These are phyloP conservation scores for Lachancea fermentati DNA, from an alignment of 805 yeast genomes.

Conservation along the genomic window DNA sequence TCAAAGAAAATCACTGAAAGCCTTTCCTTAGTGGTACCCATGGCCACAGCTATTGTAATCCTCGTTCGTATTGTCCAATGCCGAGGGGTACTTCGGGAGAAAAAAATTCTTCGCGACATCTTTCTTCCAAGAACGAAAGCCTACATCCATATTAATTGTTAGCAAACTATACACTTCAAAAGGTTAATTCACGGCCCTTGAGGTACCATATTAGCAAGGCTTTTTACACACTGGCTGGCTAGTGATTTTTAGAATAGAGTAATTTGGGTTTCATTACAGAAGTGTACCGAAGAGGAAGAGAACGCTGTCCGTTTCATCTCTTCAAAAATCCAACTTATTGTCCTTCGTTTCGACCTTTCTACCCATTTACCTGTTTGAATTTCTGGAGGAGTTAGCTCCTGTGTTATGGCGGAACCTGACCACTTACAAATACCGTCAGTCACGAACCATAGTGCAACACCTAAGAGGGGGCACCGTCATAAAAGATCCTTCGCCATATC, in stretches of 20 bases:
- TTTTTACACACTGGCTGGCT: neutral
- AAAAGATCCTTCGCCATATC: conserved; percentile 84
- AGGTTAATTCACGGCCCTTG: neutral
- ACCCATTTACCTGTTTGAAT: neutral
- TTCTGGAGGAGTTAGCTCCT: neutral
- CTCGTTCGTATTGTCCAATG: neutral
- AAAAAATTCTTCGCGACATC: neutral
- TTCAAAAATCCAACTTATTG: neutral
- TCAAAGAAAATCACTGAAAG: conserved; percentile 1
- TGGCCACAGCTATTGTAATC: neutral
- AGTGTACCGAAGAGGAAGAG: neutral
- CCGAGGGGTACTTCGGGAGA: neutral
- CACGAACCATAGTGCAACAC: conserved; percentile 20
- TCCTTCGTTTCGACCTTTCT: neutral
- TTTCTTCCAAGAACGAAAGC: neutral
- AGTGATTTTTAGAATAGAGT: neutral
- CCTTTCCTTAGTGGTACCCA: neutral
- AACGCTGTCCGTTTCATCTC: neutral
- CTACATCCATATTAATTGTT: neutral
- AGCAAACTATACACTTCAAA: neutral
- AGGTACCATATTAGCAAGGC: neutral
- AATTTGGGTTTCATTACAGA: neutral
- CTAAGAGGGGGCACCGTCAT: conserved; percentile 63
- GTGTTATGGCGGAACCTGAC: conserved; percentile 3
- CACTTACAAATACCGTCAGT: conserved; percentile 4